Evolutionary conservation across 2,329 filamentous ascomycete species (phyloP).

Genomic region (Elsinoe necatrix): DNA sequence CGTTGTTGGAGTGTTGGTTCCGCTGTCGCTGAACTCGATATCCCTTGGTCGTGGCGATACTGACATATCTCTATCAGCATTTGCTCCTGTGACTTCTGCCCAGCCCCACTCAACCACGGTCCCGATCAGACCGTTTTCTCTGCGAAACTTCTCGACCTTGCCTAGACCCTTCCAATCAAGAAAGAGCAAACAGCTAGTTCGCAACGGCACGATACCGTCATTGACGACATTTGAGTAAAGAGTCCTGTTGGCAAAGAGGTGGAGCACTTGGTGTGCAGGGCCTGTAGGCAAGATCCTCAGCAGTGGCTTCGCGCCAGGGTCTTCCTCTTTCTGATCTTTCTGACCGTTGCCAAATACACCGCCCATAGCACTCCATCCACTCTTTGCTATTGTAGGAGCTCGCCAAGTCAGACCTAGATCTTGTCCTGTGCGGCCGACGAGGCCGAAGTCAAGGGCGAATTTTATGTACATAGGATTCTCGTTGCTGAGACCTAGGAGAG

Average conservation of each 20-base stretch:
- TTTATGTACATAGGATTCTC: conserved; percentile 97
- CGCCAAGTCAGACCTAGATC: conserved; percentile 93
- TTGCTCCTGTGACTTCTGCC: conserved; percentile 74
- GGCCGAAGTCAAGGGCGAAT: conserved; percentile 89
- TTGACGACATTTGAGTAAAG: conserved; percentile 97
- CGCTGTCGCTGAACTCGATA: conserved; percentile 24
- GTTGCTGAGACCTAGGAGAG: conserved; percentile 85
- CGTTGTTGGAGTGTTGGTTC: conserved; percentile 18
- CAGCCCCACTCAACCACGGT: conserved; percentile 91
- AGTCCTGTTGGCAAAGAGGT: conserved; percentile 82
- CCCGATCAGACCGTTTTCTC: conserved; percentile 86
- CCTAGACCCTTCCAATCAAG: conserved; percentile 92
- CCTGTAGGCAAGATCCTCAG: conserved; percentile 83
- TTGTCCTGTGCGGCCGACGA: conserved; percentile 92
- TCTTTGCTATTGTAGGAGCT: conserved; percentile 73
- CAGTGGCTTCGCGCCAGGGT: conserved; percentile 80
- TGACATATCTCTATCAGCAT: conserved; percentile 29
- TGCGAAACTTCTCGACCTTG: conserved; percentile 84
- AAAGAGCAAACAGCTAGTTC: conserved; percentile 93
- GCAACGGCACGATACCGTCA: conserved; percentile 88
- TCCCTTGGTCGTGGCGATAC: conserved; percentile 22
- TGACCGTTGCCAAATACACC: conserved; percentile 62
- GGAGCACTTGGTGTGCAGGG: conserved; percentile 76
- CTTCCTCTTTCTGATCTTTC: conserved; percentile 42
- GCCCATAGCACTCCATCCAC: conserved; percentile 81